phyloP scores from a whole-genome alignment of 331 rosid genomes.

The Phaseolus coccineus region DNA sequence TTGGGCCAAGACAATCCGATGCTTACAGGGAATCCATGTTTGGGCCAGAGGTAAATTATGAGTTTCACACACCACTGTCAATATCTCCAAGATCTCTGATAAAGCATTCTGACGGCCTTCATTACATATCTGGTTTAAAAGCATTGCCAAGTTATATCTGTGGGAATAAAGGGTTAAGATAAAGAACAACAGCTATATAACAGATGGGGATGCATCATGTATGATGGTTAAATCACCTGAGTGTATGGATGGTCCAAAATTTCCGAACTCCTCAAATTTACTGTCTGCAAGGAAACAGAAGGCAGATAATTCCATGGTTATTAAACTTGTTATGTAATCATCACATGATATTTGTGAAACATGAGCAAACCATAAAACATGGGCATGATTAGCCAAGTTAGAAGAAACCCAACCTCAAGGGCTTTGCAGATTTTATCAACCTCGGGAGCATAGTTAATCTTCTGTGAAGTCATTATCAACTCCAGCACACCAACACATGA shows the following conservation, averaged over 20 bases:
- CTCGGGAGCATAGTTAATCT: conserved; percentile 91
- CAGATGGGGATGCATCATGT: conserved; percentile 41
- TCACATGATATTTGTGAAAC: conserved; percentile 30
- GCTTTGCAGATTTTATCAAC: conserved; percentile 97
- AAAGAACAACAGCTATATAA: conserved; percentile 45
- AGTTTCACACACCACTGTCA: conserved; percentile 88
- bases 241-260: conserved; percentile 70
- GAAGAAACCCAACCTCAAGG: conserved; percentile 74
- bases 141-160: conserved; percentile 85
- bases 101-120: conserved; percentile 92
- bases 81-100: conserved; percentile 90
- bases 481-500: conserved; percentile 92
- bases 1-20: conserved; percentile 80
- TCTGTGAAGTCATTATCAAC: conserved; percentile 85
- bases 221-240: conserved; percentile 65
- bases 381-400: conserved; percentile 27
- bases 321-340: not conserved
- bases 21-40: conserved; percentile 99
- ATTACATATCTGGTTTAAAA: conserved; percentile 93
- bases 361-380: conserved; percentile 10
- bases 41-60: conserved; percentile 93
- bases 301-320: conserved; percentile 19
- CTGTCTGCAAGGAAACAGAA: conserved; percentile 77
- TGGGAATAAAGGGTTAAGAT: conserved; percentile 64
- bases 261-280: conserved; percentile 83